Evolutionary conservation across 73 alveolate species (phyloP).

Genomic region (Paraurostyla sp.): DNA sequence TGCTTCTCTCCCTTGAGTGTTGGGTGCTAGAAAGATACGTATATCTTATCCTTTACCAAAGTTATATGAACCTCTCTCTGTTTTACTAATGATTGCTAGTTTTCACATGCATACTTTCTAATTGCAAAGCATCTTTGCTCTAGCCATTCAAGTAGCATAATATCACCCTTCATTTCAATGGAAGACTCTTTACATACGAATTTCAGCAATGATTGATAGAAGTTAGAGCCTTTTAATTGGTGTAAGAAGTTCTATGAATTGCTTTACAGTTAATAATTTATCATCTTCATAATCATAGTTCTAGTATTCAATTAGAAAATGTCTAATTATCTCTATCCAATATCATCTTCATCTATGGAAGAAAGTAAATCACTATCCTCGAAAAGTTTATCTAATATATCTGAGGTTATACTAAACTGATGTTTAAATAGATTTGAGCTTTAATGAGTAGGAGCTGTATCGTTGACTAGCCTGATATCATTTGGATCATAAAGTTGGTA

Average conservation of each 20-base stretch:
- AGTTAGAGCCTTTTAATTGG: constrained; percentile 22
- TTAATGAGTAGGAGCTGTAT: constrained; percentile 17
- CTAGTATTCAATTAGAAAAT: constrained; percentile 37
- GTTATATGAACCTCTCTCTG: constrained; percentile 53
- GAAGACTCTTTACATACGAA: constrained; percentile 59
- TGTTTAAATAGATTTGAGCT: neutral
- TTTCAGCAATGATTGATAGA: constrained; percentile 20
- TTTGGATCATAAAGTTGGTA: constrained; percentile 27
- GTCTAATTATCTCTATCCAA: constrained; percentile 12
- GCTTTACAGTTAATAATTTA: constrained; percentile 27
- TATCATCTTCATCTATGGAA: constrained; percentile 50
- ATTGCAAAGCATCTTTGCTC: constrained; percentile 67
- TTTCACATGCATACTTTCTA: constrained; percentile 69
- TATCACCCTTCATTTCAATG: constrained; percentile 63
- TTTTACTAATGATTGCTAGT: constrained; percentile 34
- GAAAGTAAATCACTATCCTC: constrained; percentile 49
- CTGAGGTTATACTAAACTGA: neutral
- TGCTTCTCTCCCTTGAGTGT: constrained; percentile 30
- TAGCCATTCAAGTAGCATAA: constrained; percentile 71
- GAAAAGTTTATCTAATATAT: constrained; percentile 29
- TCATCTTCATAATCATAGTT: constrained; percentile 59
- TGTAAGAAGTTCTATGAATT: constrained; percentile 24
- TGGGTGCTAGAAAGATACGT: constrained; percentile 51
- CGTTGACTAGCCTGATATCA: constrained; percentile 35
- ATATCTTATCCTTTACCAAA: constrained; percentile 59